These are phyloP conservation scores for Loxodes magnus DNA, from an alignment of 73 alveolate species.

Conservation along the genomic window DNA sequence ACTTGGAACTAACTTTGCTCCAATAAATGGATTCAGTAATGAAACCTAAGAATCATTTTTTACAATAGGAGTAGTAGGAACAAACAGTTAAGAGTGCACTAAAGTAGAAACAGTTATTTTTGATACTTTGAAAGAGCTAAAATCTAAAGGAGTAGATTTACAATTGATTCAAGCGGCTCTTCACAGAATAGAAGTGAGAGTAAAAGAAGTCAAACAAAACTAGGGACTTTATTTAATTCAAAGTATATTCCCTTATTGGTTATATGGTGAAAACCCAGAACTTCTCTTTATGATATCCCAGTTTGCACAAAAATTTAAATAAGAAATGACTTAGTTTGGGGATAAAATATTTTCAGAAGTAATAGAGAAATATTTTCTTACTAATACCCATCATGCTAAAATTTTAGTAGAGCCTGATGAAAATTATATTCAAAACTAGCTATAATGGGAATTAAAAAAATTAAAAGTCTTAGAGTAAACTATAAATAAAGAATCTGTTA, in stretches of 20 bases:
- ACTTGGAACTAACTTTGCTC: slow-evolving; percentile 47
- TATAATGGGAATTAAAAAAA: slow-evolving; percentile 20
- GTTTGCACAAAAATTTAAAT: slow-evolving; percentile 32
- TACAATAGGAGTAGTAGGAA: slow-evolving; percentile 52
- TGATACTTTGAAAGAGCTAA: slow-evolving; percentile 32
- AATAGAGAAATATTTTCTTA: slow-evolving; percentile 32
- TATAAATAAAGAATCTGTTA: slow-evolving; percentile 35
- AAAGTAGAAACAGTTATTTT: slow-evolving; percentile 33
- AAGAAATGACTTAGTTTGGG: slow-evolving; percentile 40
- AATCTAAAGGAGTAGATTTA: slow-evolving; percentile 44
- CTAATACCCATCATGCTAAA: slow-evolving; percentile 37
- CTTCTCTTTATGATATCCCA: slow-evolving; percentile 37
- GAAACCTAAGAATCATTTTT: slow-evolving; percentile 44
- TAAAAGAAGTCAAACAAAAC: slow-evolving; percentile 46
- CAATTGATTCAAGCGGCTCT: slow-evolving; percentile 50
- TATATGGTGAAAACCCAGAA: slow-evolving; percentile 57
- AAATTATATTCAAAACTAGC: slow-evolving; percentile 20
- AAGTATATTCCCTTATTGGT: slow-evolving; percentile 37
- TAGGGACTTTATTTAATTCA: slow-evolving; percentile 43
- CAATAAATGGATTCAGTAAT: slow-evolving; percentile 55
- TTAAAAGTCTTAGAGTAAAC: slow-evolving; percentile 17
- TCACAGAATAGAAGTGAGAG: slow-evolving; percentile 54
- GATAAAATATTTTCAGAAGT: slow-evolving; percentile 33
- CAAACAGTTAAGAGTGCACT: slow-evolving; percentile 18
- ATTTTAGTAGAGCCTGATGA: slow-evolving; percentile 47